Percentiles rank a stretch among this genome's conserved stretches.
phyloP scores from a whole-genome alignment of 2,329 filamentous ascomycete genomes.

The Talaromyces piceae region DNA sequence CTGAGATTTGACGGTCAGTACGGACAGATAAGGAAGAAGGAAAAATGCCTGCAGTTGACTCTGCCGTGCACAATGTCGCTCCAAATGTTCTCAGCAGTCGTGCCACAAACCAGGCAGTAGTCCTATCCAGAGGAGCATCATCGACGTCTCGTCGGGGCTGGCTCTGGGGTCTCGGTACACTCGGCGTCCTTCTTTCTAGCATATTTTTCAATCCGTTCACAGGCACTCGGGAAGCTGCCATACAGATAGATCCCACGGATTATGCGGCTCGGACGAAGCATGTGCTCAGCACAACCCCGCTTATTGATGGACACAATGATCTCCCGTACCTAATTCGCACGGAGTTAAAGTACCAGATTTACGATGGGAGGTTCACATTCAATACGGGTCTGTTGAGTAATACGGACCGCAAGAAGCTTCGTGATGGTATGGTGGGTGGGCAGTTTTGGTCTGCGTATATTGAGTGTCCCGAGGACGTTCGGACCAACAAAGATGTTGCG shows the following conservation, averaged over 20 bases:
- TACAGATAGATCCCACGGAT: conserved; percentile 5
- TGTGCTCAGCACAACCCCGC: conserved; percentile 17
- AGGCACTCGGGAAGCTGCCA: not conserved
- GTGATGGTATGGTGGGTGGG: conserved; percentile 20
- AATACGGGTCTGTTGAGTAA: conserved; percentile 16
- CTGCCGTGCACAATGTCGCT: not conserved
- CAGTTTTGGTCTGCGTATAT: conserved; percentile 26
- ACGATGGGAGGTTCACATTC: conserved; percentile 14
- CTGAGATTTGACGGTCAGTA: too few relatives aligned
- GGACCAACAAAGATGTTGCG: conserved; percentile 6
- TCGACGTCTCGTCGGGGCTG: conserved; percentile 3
- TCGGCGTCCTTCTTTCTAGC: conserved; percentile 2
- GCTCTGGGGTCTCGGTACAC: conserved; percentile 4
- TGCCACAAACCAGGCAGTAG: conserved; percentile 4
- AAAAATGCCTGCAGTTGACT: not conserved
- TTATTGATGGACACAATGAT: conserved; percentile 25
- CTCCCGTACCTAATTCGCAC: conserved; percentile 19
- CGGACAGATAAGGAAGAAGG: too few relatives aligned
- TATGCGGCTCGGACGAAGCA: conserved; percentile 10
- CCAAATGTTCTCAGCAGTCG: not conserved
- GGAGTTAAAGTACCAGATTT: conserved; percentile 18
- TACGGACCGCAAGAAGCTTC: conserved; percentile 19
- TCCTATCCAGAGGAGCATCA: not conserved
- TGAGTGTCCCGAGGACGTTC: conserved; percentile 13
- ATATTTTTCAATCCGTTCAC: not conserved